phyloP scores from a whole-genome alignment of 495 filamentous ascomycete genomes.

The Corynascus novoguineensis region DNA sequence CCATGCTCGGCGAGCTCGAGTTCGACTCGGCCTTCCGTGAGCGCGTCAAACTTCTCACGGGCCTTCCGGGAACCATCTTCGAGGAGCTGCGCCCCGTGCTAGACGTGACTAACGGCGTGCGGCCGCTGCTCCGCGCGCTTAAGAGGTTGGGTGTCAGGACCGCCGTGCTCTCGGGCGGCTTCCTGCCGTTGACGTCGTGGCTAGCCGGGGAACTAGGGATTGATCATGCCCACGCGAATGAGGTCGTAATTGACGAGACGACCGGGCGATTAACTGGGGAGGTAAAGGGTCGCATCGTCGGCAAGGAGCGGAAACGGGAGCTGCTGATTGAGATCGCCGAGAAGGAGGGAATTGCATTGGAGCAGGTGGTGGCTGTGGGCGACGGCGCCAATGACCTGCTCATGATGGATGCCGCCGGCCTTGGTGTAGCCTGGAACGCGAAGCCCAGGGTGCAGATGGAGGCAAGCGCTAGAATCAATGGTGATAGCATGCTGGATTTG shows the following conservation, averaged over 20 bases:
- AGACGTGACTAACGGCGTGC: conserved; percentile 75
- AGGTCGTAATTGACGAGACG: conserved; percentile 59
- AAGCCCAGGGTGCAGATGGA: conserved; percentile 87
- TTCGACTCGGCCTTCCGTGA: conserved; percentile 76
- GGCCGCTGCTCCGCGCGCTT: conserved; percentile 62
- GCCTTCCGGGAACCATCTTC: conserved; percentile 73
- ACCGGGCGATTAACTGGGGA: conserved; percentile 73
- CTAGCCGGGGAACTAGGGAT: conserved; percentile 72
- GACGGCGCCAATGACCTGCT: conserved; percentile 93
- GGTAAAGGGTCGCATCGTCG: conserved; percentile 71
- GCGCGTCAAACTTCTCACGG: conserved; percentile 73
- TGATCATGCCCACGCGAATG: conserved; percentile 83
- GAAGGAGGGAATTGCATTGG: conserved; percentile 61
- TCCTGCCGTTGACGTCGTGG: conserved; percentile 82
- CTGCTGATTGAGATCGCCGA: conserved; percentile 72
- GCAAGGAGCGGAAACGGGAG: conserved; percentile 70
- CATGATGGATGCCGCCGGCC: conserved; percentile 83
- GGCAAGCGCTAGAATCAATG: conserved; percentile 76
- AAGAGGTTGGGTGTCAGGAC: conserved; percentile 74
- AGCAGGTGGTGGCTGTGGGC: conserved; percentile 80
- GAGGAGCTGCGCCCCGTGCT: conserved; percentile 66
- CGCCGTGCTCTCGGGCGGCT: conserved; percentile 87
- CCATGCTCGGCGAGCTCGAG: conserved; percentile 96
- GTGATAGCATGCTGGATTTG: conserved; percentile 70
- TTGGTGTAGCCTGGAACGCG: conserved; percentile 90